Base-by-base conservation (phyloP, 202 grass and related monocot species). In the Tripidium arundinaceum region DNA sequence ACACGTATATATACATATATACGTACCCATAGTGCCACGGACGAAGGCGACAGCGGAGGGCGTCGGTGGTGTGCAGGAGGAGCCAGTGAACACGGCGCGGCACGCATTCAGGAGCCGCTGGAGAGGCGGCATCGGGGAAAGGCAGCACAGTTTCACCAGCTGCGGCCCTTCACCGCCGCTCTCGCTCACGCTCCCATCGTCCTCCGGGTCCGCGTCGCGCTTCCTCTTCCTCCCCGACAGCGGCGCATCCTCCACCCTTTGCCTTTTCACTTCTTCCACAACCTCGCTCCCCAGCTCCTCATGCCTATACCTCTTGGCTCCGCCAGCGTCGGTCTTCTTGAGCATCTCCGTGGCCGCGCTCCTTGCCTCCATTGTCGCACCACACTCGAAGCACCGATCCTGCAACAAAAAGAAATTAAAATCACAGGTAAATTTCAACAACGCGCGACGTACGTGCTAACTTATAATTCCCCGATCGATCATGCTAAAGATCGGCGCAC, bases 71-170 rank as follows among this genome's bases (percentile, higher is more conserved):
- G 67, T 63, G 36, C 45, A 34, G 8, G 81, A 41, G 19, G 81
- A 41, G 19, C 78, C 77, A 16, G 47, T 66, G 55, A 94, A 83
- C 79, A 82, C 68, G 50, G 65, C 50, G 42, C 77, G 85, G 82
- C 92, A 94, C 2, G 78, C 80, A 26, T 64, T 39, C 65, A 91
- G 87, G 36, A 91, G 84, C 11, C 40, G 63, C 74, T 85, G 92
- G 38, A 89, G 78, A 25, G 79, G 12, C 69, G 3, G 8, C 19
- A 14, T 2, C 38, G 2, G 2, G 19, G 45, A 33, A 33, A 33
- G 31, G 1, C n/a, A n/a, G n/a, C 31, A 33, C 31, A 4, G 74
- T 52, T 59, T 24, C 83, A 16, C 24, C 2, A 28, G 59, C 43
- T 65, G 62, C 71, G 22, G 49, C 58, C 39, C 58, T 26, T 61